These are phyloP conservation scores for Hippophae rhamnoides DNA, from an alignment of 306 rosid species.

Conservation along the genomic window DNA sequence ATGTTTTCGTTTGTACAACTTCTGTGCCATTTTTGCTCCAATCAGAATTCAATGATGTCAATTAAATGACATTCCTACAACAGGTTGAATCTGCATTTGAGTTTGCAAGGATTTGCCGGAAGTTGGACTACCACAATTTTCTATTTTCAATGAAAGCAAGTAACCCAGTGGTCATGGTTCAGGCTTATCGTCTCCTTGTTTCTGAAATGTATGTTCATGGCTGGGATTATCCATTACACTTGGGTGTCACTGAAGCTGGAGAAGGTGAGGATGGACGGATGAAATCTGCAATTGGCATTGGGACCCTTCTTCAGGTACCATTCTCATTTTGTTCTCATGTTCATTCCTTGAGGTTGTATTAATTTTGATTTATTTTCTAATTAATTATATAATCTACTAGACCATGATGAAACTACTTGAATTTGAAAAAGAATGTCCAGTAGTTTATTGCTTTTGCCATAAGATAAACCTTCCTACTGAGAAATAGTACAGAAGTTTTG, in stretches of 20 bases:
- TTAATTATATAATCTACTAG: no score
- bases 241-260: slow-evolving; percentile 99
- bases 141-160: slow-evolving; percentile 98
- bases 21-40: slow-evolving; percentile 7
- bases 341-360: not conserved
- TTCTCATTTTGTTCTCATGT: slow-evolving; percentile 11
- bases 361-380: no score
- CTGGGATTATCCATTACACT: slow-evolving; percentile 96
- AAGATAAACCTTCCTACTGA: no score
- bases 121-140: slow-evolving; percentile 85
- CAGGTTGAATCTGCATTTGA: slow-evolving; percentile 99
- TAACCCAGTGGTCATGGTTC: slow-evolving; percentile 98
- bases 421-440: no score
- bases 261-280: slow-evolving; percentile 99
- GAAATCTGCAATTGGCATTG: slow-evolving; percentile 99
- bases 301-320: slow-evolving; percentile 94
- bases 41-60: slow-evolving; percentile 3
- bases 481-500: no score
- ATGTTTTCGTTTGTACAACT: slow-evolving; percentile 12
- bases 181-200: slow-evolving; percentile 87
- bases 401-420: no score
- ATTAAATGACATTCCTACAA: slow-evolving; percentile 17
- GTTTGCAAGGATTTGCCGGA: slow-evolving; percentile 94
- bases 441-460: no score
- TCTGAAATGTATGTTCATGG: slow-evolving; percentile 97